Evolutionary conservation across 169 alveolate species (phyloP).

Genomic region (Plasmodium cynomolgi): DNA sequence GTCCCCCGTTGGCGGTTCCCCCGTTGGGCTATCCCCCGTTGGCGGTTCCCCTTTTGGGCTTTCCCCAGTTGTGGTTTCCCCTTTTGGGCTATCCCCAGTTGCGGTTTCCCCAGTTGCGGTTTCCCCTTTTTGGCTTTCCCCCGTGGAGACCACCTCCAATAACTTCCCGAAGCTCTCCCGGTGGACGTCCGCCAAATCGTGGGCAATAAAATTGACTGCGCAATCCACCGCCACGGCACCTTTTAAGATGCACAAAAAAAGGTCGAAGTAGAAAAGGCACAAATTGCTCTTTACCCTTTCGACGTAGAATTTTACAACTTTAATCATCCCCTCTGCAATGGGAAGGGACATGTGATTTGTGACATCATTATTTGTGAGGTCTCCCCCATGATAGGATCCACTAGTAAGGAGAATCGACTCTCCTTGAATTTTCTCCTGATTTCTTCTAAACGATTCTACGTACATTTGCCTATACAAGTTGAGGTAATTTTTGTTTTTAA

Average conservation of each 20-base stretch:
- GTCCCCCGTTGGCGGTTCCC: neutral
- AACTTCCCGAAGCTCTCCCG: neutral
- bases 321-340: neutral
- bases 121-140: neutral
- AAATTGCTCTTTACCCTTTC: neutral
- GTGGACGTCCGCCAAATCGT: slow-evolving; percentile 10
- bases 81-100: too few species aligned
- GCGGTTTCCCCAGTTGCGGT: neutral
- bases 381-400: neutral
- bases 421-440: slow-evolving; percentile 1
- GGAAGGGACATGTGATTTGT: neutral
- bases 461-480: slow-evolving; percentile 14
- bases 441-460: slow-evolving; percentile 18
- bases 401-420: neutral
- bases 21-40: neutral
- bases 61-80: neutral
- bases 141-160: neutral
- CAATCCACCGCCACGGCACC: slow-evolving; percentile 7
- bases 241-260: slow-evolving; percentile 28
- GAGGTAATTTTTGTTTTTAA: slow-evolving; percentile 9
- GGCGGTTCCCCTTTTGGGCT: neutral
- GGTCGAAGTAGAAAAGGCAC: slow-evolving; percentile 58
- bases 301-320: neutral
- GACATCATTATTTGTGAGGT: neutral
- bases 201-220: slow-evolving; percentile 19